A percentile compares a stretch with the other conserved stretches of the same genome.
Conservation (phyloP, 2,329 filamentous ascomycete species). For the Aspergillus glaucus region DNA sequence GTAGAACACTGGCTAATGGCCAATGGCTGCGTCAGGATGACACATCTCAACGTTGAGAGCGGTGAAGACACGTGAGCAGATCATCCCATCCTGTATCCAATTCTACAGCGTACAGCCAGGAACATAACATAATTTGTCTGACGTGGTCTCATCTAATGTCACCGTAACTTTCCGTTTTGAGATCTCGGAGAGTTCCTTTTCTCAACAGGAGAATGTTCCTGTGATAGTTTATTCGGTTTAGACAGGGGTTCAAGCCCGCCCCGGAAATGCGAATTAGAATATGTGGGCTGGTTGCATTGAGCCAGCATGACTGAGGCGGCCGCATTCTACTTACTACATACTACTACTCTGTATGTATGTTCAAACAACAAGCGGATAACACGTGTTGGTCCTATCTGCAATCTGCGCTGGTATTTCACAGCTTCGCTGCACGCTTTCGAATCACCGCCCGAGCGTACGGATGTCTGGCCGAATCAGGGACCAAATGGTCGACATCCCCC, state of each 20-base stretch:
- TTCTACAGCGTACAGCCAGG: background rate
- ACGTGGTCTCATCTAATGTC: background rate
- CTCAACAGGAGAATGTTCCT: background rate
- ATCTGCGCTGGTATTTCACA: constrained; percentile 12
- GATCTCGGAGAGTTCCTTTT: background rate
- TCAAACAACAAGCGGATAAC: background rate
- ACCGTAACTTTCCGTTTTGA: background rate
- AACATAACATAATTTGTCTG: background rate
- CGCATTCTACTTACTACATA: background rate
- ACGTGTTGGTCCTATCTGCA: constrained; percentile 14
- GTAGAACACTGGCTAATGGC: too few species aligned
- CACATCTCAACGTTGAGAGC: background rate
- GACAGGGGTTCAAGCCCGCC: too few species aligned
- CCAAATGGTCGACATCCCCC: constrained; percentile 46
- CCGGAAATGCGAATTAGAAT: background rate
- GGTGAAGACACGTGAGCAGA: background rate
- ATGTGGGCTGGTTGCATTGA: background rate
- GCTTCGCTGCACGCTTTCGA: background rate
- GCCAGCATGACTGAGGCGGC: too few species aligned
- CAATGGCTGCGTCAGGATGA: background rate
- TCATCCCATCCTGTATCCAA: background rate
- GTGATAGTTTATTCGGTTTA: too few species aligned
- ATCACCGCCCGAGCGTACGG: constrained; percentile 37
- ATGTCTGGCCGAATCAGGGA: constrained; percentile 36
- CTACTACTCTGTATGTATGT: background rate